phyloP scores from a whole-genome alignment of 371 early-diverging fungal species.

The Smittium culicis region DNA sequence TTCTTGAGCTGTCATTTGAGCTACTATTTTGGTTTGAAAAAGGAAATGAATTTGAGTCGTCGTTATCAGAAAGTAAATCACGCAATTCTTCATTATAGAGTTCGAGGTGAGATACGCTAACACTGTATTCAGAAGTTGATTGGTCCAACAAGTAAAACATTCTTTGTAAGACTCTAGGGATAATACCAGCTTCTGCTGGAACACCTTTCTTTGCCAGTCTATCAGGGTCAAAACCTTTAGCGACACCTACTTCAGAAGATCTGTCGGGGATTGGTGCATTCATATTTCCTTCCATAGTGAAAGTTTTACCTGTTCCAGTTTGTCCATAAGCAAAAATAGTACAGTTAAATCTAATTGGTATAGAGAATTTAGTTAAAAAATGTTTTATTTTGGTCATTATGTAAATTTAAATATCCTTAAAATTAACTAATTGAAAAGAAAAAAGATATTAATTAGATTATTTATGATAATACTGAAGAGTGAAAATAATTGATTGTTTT shows the following conservation, averaged over 20 bases:
- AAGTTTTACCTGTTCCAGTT: conserved; percentile 86
- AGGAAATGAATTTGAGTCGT: neutral
- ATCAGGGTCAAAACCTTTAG: conserved; percentile 19
- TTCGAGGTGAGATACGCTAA: conserved; percentile 85
- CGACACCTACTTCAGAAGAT: neutral
- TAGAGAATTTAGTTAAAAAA: too few relatives aligned
- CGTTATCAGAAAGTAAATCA: conserved; percentile 15
- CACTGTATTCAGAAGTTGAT: conserved; percentile 48
- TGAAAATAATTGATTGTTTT: neutral
- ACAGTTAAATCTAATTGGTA: conserved; percentile 70
- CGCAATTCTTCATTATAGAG: conserved; percentile 77
- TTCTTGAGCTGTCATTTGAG: neutral
- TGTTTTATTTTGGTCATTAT: too few relatives aligned
- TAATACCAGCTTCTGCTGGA: conserved; percentile 59
- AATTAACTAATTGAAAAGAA: too few relatives aligned
- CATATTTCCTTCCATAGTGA: conserved; percentile 76
- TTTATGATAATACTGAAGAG: neutral
- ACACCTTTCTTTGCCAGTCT: conserved; percentile 12
- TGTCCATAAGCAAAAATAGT: conserved; percentile 94
- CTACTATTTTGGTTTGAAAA: neutral
- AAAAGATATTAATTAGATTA: neutral
- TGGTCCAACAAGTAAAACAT: conserved; percentile 59
- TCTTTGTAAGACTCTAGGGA: conserved; percentile 69
- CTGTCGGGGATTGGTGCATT: conserved; percentile 17
- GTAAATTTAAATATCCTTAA: too few relatives aligned